These are phyloP conservation scores for Nemania bipapillata DNA, from an alignment of 2,329 filamentous ascomycete genomes.

Conservation along the genomic window DNA sequence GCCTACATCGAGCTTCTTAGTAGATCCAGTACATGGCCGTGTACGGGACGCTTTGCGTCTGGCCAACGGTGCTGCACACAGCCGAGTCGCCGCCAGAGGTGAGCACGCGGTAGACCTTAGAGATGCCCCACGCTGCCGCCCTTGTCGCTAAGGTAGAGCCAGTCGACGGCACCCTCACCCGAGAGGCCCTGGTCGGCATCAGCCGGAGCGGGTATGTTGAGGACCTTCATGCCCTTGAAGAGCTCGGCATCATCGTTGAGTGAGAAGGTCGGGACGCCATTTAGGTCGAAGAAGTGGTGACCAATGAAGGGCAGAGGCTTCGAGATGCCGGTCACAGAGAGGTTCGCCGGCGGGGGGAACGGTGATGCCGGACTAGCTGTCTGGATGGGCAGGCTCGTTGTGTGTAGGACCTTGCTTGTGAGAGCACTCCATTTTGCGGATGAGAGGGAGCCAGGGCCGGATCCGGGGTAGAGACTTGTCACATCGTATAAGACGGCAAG, in stretches of 20 bases:
- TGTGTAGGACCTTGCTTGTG: constrained; percentile 55
- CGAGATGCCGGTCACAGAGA: constrained; percentile 53
- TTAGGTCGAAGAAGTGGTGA: constrained; percentile 72
- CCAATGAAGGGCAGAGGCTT: constrained; percentile 62
- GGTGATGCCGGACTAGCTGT: constrained; percentile 49
- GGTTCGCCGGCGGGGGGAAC: constrained; percentile 56
- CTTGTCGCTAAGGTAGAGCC: constrained; percentile 62
- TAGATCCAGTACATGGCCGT: constrained; percentile 70
- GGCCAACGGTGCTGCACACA: constrained; percentile 56
- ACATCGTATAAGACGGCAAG: constrained; percentile 70
- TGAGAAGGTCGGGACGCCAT: constrained; percentile 68
- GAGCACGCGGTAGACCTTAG: constrained; percentile 64
- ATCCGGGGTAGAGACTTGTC: constrained; percentile 62
- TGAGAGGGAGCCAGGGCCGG: constrained; percentile 54
- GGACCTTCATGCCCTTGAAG: constrained; percentile 61
- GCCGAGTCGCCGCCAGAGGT: constrained; percentile 63
- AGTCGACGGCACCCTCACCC: constrained; percentile 64
- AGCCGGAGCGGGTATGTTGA: constrained; percentile 63
- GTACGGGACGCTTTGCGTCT: constrained; percentile 65
- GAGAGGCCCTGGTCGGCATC: constrained; percentile 59
- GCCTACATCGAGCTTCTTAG: constrained; percentile 9
- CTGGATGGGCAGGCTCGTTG: constrained; percentile 61
- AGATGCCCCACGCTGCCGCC: constrained; percentile 55
- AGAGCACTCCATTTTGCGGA: constrained; percentile 55
- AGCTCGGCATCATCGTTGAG: constrained; percentile 58